These are phyloP conservation scores for Cynanchum wilfordii DNA, from an alignment of 257 asterid species.

Conservation along the genomic window DNA sequence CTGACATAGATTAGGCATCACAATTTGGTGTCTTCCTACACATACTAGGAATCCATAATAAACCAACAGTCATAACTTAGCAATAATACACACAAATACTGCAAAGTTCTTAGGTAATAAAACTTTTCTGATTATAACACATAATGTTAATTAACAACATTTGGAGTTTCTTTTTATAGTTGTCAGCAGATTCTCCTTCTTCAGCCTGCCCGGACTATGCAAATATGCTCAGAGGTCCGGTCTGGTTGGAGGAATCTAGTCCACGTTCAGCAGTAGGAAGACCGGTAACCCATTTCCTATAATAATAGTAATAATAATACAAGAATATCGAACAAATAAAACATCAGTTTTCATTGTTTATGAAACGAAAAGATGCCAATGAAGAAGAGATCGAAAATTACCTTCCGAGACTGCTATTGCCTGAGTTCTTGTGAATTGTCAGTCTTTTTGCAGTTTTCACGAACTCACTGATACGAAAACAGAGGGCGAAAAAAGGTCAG, in stretches of 20 bases:
- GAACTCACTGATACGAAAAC: constrained; percentile 48
- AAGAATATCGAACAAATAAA: not conserved
- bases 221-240: constrained; percentile 68
- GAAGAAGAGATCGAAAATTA: constrained; percentile 11
- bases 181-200: not conserved
- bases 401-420: constrained; percentile 49
- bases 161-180: not conserved
- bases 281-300: constrained; percentile 74
- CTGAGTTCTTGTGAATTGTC: constrained; percentile 51
- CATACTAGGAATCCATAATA: not conserved
- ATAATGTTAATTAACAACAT: not conserved
- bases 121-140: constrained; percentile 6
- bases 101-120: not conserved
- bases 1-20: not conserved
- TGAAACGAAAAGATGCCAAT: not conserved
- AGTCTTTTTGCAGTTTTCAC: constrained; percentile 62
- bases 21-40: not conserved
- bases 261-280: constrained; percentile 71
- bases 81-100: constrained; percentile 2
- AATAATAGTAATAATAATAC: not conserved
- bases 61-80: not conserved
- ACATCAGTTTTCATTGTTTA: too few relatives aligned
- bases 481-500: not conserved
- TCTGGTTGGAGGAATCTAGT: constrained; percentile 71
- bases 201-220: constrained; percentile 21